Evolutionary conservation across 331 rosid genomes (phyloP), one percentile per base, ranked within the genome.

Genomic region (Malus hybrid): DNA sequence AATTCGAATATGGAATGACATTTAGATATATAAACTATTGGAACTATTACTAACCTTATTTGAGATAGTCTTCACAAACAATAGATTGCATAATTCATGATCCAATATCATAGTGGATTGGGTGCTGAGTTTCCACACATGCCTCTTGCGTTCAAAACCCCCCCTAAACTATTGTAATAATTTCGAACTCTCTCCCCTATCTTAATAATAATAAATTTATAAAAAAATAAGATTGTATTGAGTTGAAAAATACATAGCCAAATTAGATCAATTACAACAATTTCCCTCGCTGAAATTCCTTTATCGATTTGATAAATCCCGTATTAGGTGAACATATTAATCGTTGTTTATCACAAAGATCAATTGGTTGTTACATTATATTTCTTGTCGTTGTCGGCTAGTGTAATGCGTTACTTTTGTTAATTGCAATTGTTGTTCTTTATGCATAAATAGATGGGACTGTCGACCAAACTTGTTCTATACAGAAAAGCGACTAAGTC

Each of bases 281-380:
- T 68, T 16, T 15, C 65, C 34, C 42, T 60, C 6, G 24, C 20
- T 50, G 68, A 61, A 75, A 69, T 72, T 72, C 58, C 60, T 72
- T 75, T 52, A 72, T 63, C 72, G 34, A 75, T 46, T 63, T 32
- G 71, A 74, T 26, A 53, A 55, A 71, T 53, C 56, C 7, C 22
- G 26, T 56, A 34, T 58, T 71, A 71, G 64, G 74, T 71, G 70
- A 44, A 33, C 20, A 53, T 53, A 52, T 16, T 56, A 58, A 16
- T 22, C 32, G 33, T 46, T 74, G 67, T 3, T 68, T 22, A 76
- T 77, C 22, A 34, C 32, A 53, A 70, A 63, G 55, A 75, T 28
- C 70, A 46, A 52, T 19, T 46, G 42, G 60, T 34, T 42, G 60
- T 57, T 73, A 6, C 28, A 44, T 44, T 26, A 42, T 10, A 61